phyloP scores from a whole-genome alignment of 116 monocot genomes.

The Posidonia oceanica region DNA sequence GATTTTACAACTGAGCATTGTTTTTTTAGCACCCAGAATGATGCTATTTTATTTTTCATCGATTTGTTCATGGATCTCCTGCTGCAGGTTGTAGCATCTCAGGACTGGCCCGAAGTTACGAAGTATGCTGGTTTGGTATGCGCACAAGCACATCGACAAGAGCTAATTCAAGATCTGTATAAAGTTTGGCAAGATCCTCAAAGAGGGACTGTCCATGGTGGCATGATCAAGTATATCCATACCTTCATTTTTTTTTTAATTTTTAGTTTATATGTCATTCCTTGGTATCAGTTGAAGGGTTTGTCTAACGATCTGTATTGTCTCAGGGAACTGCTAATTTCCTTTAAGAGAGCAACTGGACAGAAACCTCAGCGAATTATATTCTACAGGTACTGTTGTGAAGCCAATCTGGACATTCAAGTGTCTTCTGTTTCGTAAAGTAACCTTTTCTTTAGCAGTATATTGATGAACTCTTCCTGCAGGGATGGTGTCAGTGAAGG shows the following conservation, averaged over 20 bases:
- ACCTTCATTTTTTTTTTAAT: neutral
- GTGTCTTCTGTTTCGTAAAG: too few species aligned
- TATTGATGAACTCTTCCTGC: conserved; percentile 6
- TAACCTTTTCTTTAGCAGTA: too few species aligned
- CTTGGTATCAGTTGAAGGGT: too few species aligned
- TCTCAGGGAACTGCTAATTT: conserved; percentile 84
- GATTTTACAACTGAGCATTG: too few species aligned
- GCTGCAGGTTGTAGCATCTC: conserved; percentile 85
- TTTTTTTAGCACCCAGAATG: too few species aligned
- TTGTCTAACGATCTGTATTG: too few species aligned
- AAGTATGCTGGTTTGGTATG: conserved; percentile 80
- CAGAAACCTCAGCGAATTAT: conserved; percentile 73
- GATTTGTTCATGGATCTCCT: too few species aligned
- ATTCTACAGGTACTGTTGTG: conserved; percentile 79
- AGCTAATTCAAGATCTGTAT: conserved; percentile 72
- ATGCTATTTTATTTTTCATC: too few species aligned
- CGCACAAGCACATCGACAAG: conserved; percentile 84
- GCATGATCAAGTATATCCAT: conserved; percentile 68
- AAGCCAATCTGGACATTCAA: too few species aligned
- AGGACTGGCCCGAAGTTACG: conserved; percentile 93
- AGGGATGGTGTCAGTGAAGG: conserved; percentile 97
- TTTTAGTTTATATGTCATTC: too few species aligned
- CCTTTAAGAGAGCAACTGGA: conserved; percentile 64
- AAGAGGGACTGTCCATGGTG: conserved; percentile 52
- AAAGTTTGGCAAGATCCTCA: conserved; percentile 55